These are phyloP conservation scores for Barnettozyma sucrosica DNA, from an alignment of 805 yeast genomes.

Conservation along the genomic window DNA sequence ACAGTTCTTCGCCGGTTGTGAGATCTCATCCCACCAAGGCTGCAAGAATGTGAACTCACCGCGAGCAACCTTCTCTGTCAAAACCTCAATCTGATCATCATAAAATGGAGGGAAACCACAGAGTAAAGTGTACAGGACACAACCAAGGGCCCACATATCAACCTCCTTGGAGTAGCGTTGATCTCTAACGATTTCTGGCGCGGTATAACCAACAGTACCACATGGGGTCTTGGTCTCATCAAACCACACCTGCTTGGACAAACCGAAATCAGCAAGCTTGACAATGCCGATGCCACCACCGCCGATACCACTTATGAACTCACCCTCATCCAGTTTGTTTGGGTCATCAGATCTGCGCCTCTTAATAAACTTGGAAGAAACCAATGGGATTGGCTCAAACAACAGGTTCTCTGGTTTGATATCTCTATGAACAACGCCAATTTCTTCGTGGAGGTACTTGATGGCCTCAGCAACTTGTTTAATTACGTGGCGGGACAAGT, in stretches of 20 bases:
- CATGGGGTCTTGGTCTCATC: conserved; percentile 62
- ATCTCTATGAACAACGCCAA: conserved; percentile 93
- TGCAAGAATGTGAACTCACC: conserved; percentile 70
- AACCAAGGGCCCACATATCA: conserved; percentile 71
- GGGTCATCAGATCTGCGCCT: conserved; percentile 52
- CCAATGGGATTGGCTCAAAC: conserved; percentile 42
- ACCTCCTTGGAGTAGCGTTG: conserved; percentile 60
- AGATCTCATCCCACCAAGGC: conserved; percentile 90
- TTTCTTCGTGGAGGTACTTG: conserved; percentile 85
- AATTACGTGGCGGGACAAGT: conserved; percentile 53
- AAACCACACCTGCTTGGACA: conserved; percentile 51
- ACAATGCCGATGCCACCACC: conserved; percentile 61
- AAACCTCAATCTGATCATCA: conserved; percentile 57
- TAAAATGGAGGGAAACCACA: conserved; percentile 76
- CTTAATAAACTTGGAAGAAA: conserved; percentile 12
- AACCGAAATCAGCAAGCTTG: conserved; percentile 66
- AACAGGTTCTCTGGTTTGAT: conserved; percentile 92
- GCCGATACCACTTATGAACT: conserved; percentile 45
- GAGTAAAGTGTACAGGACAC: conserved; percentile 60
- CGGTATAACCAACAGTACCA: conserved; percentile 73
- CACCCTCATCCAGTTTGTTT: conserved; percentile 57
- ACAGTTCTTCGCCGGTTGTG: conserved; percentile 62
- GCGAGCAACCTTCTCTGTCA: conserved; percentile 61
- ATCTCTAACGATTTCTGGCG: conserved; percentile 62
- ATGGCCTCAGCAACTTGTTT: conserved; percentile 77